Base-by-base conservation (phyloP, 805 yeast genomes). In the Yueomyces sinensis region DNA sequence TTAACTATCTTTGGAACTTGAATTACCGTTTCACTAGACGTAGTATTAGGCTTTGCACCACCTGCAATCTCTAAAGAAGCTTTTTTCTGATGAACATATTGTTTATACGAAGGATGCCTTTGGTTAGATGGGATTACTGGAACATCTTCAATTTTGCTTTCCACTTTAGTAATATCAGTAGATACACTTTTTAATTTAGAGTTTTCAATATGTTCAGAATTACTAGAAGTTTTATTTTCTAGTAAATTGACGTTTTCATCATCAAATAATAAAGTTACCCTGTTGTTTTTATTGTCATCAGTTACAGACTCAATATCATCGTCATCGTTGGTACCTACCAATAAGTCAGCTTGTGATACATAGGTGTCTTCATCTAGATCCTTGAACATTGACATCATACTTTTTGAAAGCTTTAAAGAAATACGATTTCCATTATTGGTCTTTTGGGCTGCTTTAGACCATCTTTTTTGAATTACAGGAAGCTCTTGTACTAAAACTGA, bases 231-330 rank as follows among this genome's bases (percentile, higher is more conserved):
- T 13, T n/a, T 16, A n/a, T n/a, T n/a, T n/a, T n/a, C n/a, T 31
- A 14, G n/a, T 9, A 29, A 17, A 18, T 9, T 18, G 13, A 29
- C 32, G 27, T 43, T 47, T 9, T 47, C 45, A 18, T 41, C 54
- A 41, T 49, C 56, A 38, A 48, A 54, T 17, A 49, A 37, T 50
- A 52, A 44, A 5, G 56, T 48, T 4, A 50, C 53, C 39, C 61
- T 41, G 30, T 49, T 50, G 13, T 25, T 25, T 25, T n/a, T 25
- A 11, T 25, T n/a, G 15, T 6, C 15, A 5, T 25, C 28, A 25
- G 14, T 11, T 11, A 20, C 11, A 7, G 25, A 32, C 13, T 45
- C 33, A 9, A 31, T n/a, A 7, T 32, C 29, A n/a, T 27, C 16
- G 13, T 24, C 29, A 3, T 33, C 35, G 4, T 33, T 34, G 9